phyloP scores from a whole-genome alignment of 495 filamentous ascomycete genomes.

The Friedmanniomyces endolithicus region DNA sequence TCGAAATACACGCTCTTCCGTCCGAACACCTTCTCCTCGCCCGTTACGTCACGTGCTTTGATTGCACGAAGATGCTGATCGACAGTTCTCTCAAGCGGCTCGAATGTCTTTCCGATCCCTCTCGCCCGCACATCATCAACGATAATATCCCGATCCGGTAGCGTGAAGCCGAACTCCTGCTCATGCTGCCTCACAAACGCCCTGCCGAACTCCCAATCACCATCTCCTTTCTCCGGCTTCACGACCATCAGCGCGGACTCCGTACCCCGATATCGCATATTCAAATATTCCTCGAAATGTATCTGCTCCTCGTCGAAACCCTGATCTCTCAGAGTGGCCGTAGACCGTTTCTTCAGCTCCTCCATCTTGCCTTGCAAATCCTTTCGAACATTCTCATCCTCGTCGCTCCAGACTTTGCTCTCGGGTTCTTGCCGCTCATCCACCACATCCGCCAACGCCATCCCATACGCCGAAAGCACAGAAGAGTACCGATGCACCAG shows the following conservation, averaged over 20 bases:
- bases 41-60: constrained; percentile 37
- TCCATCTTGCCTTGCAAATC: constrained; percentile 41
- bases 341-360: constrained; percentile 56
- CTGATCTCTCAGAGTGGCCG: constrained; percentile 51
- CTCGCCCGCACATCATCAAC: constrained; percentile 84
- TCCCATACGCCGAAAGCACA: constrained; percentile 89
- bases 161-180: constrained; percentile 88
- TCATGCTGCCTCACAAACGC: constrained; percentile 80
- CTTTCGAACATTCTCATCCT: constrained; percentile 32
- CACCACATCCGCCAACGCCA: constrained; percentile 91
- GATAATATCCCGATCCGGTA: constrained; percentile 80
- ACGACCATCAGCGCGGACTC: constrained; percentile 82
- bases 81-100: constrained; percentile 64
- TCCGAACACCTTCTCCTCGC: constrained; percentile 44
- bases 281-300: constrained; percentile 75
- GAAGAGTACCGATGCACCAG: constrained; percentile 87
- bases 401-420: constrained; percentile 61
- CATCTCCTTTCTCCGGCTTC: constrained; percentile 46
- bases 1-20: constrained; percentile 57
- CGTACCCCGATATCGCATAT: constrained; percentile 78
- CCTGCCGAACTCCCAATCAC: constrained; percentile 66
- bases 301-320: constrained; percentile 63
- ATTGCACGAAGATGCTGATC: constrained; percentile 63
- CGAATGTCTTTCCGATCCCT: constrained; percentile 78
- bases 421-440: constrained; percentile 86